Base-by-base conservation (phyloP, 345 rosid species). In the Melastoma malabathricum region DNA sequence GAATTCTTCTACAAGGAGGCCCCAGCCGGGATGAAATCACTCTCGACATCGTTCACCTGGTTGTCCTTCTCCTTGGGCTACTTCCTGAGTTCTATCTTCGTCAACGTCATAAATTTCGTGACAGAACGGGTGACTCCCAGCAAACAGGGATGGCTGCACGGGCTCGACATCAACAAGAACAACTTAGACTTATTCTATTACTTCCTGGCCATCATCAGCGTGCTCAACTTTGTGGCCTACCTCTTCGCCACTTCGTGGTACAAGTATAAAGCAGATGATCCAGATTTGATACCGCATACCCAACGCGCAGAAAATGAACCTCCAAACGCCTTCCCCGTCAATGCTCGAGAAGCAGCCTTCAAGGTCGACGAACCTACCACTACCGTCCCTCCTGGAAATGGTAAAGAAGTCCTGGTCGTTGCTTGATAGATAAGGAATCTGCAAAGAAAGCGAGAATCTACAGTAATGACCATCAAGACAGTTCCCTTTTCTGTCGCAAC, bases 1-100 rank as follows among this genome's bases (percentile, higher is more conserved):
- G 95, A 79, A 61, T 80, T 85, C 64, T 85, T 85, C 66, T 85
- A 85, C 68, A 75, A 69, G 55, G 87, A 85, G 59, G 73, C 84
- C 0, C 63, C 72, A 0, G 71, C 60, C 39, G 79, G 83, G 44
- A 85, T 82, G 90, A 75, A 68, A n/a, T 74, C 78, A 0, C 79
- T 85, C 50, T 59, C 75, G 9, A 85, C 83, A 0, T 86, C 90
- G 49, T 61, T 77, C 71, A 77, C 95, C 3, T 75, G 76, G 52
- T 78, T 83, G 61, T 85, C 85, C 0, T 66, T 68, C 60, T 80
- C 90, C 1, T 82, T 85, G 47, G 85, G 90, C 14, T 80, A 79
- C 63, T 82, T 77, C 52, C 52, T 77, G 6, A 82, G 95, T 69
- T 66, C 90, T 18, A 54, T 82, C 47, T 63, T 85, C 6, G 87